phyloP scores from a whole-genome alignment of 768 basidiomycete species.

The Lactarius hatsudake region DNA sequence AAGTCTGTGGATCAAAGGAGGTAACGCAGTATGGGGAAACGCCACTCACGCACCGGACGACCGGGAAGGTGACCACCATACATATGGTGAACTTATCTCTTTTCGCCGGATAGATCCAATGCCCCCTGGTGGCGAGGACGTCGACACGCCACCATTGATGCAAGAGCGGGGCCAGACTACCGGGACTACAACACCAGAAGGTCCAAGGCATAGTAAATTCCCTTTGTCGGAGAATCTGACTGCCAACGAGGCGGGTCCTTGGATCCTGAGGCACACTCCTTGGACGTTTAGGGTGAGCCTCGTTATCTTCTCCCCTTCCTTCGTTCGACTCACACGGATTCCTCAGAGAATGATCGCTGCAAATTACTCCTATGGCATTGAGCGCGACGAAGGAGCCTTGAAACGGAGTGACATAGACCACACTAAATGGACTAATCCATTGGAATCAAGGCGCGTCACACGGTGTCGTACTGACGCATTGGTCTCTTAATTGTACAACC shows the following conservation, averaged over 20 bases:
- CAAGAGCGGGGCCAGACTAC: constrained; percentile 14
- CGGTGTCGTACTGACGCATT: not conserved
- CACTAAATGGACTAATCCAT: constrained; percentile 89
- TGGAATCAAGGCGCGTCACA: constrained; percentile 59
- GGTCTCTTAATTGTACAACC: not conserved
- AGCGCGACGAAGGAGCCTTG: constrained; percentile 64
- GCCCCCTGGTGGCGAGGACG: constrained; percentile 26
- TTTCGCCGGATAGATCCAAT: constrained; percentile 50
- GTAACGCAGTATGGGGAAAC: constrained; percentile 82
- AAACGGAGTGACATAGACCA: constrained; percentile 67
- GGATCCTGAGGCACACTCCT: constrained; percentile 83
- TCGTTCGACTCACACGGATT: not conserved
- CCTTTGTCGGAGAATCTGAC: constrained; percentile 63
- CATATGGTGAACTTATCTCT: constrained; percentile 79
- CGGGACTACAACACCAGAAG: constrained; percentile 6
- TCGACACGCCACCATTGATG: constrained; percentile 13
- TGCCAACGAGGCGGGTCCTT: constrained; percentile 65
- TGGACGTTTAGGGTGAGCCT: constrained; percentile 66
- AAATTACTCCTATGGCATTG: constrained; percentile 90
- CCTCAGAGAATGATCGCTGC: constrained; percentile 71
- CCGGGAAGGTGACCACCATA: constrained; percentile 46
- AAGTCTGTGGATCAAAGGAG: constrained; percentile 94
- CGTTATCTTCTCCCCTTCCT: not conserved
- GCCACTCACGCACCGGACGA: constrained; percentile 79
- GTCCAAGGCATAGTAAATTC: constrained; percentile 3